Conservation (phyloP, 1,284 basidiomycete genomes). For the Naganishia albida region DNA sequence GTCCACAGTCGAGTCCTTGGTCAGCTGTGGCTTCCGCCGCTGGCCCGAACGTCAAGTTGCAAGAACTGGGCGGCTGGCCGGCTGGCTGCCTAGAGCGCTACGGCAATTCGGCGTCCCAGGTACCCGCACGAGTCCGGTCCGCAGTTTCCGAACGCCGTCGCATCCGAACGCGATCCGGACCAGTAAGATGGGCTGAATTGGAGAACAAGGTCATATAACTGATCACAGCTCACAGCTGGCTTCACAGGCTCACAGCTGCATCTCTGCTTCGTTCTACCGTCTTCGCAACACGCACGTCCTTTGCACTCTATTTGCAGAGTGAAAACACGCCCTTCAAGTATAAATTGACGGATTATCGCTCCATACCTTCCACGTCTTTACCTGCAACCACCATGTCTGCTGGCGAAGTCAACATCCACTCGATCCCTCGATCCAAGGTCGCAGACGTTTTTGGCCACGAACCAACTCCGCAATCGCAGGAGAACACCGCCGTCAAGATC, state of each 20-base stretch:
- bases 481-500: slow-evolving; percentile 10
- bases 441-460: slow-evolving; percentile 2
- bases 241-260: too few species aligned
- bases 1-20: too few species aligned
- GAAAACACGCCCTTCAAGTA: background rate
- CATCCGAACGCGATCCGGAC: slow-evolving; percentile 1
- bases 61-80: too few species aligned
- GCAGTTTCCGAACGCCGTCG: slow-evolving; percentile 4
- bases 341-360: background rate
- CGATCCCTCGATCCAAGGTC: slow-evolving; percentile 24
- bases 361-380: background rate
- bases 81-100: background rate
- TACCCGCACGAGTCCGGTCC: background rate
- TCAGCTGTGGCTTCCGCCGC: too few species aligned
- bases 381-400: slow-evolving; percentile 28
- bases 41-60: too few species aligned
- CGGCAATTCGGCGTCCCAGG: background rate
- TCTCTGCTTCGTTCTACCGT: background rate
- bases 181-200: slow-evolving; percentile 18
- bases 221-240: background rate
- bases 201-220: background rate
- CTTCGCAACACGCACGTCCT: too few species aligned
- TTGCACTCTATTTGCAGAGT: too few species aligned
- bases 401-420: slow-evolving; percentile 31
- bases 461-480: slow-evolving; percentile 12